Conservation (phyloP, 2,329 filamentous ascomycete species). For the Alternaria gansuensis region DNA sequence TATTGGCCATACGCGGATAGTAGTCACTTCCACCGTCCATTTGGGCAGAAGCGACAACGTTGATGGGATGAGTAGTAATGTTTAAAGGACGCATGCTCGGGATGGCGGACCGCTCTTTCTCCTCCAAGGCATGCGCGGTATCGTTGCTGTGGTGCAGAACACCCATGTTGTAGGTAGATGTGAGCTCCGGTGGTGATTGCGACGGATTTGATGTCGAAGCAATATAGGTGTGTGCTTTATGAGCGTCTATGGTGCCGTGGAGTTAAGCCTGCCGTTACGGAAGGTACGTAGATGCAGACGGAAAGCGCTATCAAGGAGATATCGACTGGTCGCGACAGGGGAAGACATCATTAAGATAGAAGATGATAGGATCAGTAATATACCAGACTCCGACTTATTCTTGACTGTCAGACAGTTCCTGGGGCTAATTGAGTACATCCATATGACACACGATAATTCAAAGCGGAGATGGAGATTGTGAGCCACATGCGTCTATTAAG, state of each 20-base stretch:
- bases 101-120: neutral
- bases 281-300: neutral
- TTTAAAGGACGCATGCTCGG: neutral
- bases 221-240: neutral
- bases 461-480: neutral
- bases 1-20: neutral
- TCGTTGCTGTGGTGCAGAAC: neutral
- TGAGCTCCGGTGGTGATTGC: neutral
- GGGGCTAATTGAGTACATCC: neutral
- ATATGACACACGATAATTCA: neutral
- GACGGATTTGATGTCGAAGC: neutral
- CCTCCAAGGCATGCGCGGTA: neutral
- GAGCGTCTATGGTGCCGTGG: neutral
- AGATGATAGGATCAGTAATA: neutral
- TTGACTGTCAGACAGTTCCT: neutral
- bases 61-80: neutral
- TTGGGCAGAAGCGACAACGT: conserved; percentile 7
- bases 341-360: neutral
- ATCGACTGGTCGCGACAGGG: neutral
- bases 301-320: neutral
- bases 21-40: conserved; percentile 22
- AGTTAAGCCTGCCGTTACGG: neutral
- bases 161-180: neutral
- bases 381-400: too few species aligned
- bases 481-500: conserved; percentile 6